phyloP scores from a whole-genome alignment of 2,329 filamentous ascomycete genomes.

The Ceratocystis diversiconidia region DNA sequence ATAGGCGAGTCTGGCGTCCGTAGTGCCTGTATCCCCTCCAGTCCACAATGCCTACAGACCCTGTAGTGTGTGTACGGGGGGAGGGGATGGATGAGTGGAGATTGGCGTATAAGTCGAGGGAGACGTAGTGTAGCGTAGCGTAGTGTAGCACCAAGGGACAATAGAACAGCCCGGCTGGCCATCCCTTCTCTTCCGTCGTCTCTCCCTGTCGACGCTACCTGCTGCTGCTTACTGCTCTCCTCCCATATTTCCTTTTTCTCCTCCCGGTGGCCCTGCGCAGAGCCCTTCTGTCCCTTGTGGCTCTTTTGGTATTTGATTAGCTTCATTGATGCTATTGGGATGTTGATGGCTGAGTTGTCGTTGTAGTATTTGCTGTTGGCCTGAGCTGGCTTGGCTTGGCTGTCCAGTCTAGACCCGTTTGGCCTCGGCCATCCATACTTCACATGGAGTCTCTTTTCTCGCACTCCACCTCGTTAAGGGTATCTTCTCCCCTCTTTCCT shows the following conservation, averaged over 20 bases:
- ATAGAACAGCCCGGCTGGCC: not conserved
- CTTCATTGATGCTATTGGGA: not conserved
- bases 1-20: not conserved
- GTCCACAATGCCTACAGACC: not conserved
- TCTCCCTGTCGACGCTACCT: not conserved
- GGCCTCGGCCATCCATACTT: not conserved
- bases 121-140: not conserved
- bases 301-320: not conserved
- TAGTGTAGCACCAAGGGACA: not conserved
- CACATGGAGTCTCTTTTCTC: not conserved
- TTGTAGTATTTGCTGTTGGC: not conserved
- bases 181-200: not conserved
- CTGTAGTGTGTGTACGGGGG: not conserved
- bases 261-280: not conserved
- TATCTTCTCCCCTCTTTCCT: too few species aligned
- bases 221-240: not conserved
- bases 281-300: not conserved
- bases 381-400: not conserved
- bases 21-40: not conserved
- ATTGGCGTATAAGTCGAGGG: not conserved
- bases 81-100: not conserved
- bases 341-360: not conserved
- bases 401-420: not conserved
- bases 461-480: not conserved
- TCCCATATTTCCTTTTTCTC: not conserved